These are phyloP conservation scores for Pisolithus albus DNA, from an alignment of 768 basidiomycete species.

Conservation along the genomic window DNA sequence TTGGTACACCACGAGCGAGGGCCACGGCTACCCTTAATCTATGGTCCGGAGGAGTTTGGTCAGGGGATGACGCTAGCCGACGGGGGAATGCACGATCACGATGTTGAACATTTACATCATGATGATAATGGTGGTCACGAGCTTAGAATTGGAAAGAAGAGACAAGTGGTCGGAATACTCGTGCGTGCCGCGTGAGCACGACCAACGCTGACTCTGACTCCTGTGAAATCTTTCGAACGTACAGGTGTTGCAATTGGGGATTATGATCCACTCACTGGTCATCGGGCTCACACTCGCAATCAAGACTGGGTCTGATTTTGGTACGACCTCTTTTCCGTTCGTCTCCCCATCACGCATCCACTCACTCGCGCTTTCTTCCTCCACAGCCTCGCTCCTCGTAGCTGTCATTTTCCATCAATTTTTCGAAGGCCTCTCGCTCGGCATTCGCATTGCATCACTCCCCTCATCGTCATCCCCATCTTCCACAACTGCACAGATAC, in stretches of 20 bases:
- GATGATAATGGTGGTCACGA: constrained; percentile 6
- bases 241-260: constrained; percentile 74
- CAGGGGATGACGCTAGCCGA: background rate
- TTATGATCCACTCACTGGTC: constrained; percentile 79
- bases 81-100: constrained; percentile 3
- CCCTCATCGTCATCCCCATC: constrained; percentile 30
- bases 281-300: constrained; percentile 75
- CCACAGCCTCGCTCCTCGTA: constrained; percentile 59
- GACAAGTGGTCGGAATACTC: constrained; percentile 70
- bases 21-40: constrained; percentile 15
- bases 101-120: background rate
- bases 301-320: constrained; percentile 61
- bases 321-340: constrained; percentile 32
- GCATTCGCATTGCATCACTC: constrained; percentile 69
- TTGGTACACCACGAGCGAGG: constrained; percentile 23
- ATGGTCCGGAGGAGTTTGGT: constrained; percentile 11
- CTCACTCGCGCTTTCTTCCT: background rate
- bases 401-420: constrained; percentile 79
- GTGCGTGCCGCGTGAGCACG: constrained; percentile 28
- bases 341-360: background rate
- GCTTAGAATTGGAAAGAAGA: constrained; percentile 40
- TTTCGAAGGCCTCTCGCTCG: constrained; percentile 79
- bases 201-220: background rate
- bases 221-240: background rate
- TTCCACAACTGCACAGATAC: no score